Evolutionary conservation across 768 basidiomycete species (phyloP).

Genomic region (Lactarius vividus): DNA sequence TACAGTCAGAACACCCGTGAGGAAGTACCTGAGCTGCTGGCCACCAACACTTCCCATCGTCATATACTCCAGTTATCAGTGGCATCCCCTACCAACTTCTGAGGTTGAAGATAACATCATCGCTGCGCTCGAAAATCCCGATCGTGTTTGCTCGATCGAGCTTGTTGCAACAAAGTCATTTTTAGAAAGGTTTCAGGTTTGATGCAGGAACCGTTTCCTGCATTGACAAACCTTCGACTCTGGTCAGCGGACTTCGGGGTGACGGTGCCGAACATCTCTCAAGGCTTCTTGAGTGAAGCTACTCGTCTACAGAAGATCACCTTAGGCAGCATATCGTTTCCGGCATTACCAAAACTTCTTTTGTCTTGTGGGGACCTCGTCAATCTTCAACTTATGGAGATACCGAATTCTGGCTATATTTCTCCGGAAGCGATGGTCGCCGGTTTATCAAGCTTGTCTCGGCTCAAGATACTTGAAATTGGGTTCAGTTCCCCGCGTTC

Average conservation of each 20-base stretch:
- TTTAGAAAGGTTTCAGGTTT: background rate
- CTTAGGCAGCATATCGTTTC: background rate
- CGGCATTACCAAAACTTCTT: background rate
- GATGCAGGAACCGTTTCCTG: background rate
- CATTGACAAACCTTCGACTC: background rate
- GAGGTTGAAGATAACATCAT: background rate
- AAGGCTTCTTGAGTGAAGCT: background rate
- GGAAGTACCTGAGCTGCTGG: background rate
- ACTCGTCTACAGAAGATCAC: background rate
- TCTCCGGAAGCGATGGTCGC: background rate
- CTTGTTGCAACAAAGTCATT: background rate
- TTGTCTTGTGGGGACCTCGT: background rate
- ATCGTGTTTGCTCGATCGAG: background rate
- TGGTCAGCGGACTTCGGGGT: no score
- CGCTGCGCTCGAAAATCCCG: background rate
- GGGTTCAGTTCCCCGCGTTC: background rate
- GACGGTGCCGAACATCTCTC: background rate
- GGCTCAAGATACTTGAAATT: background rate
- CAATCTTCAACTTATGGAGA: background rate
- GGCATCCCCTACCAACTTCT: rapidly evolving
- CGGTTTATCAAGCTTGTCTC: background rate
- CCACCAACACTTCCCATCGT: background rate
- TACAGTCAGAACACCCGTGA: background rate
- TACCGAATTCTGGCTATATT: background rate
- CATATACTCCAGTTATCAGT: background rate